Conservation (phyloP, 768 basidiomycete genomes). For the Multifurca ochricompacta region DNA sequence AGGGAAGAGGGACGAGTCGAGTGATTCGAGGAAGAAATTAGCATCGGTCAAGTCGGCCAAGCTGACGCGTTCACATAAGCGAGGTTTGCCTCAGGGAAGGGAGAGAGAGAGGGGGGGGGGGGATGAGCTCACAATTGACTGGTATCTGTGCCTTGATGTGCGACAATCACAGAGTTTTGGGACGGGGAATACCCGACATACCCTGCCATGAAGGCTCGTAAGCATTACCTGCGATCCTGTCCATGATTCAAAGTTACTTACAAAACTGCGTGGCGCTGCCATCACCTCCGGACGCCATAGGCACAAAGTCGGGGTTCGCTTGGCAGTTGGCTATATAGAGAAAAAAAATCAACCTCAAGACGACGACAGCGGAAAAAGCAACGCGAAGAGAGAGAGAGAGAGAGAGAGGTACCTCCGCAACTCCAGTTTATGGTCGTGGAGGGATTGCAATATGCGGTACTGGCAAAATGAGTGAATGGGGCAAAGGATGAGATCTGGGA, state of each 20-base stretch:
- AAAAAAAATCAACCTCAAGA: no score
- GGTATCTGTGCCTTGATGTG: slow-evolving; percentile 34
- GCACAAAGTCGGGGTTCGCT: slow-evolving; percentile 41
- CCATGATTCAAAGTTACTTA: slow-evolving; percentile 21
- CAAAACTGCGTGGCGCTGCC: slow-evolving; percentile 38
- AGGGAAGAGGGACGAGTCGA: slow-evolving; percentile 41
- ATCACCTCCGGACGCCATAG: slow-evolving; percentile 42
- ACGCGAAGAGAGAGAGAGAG: neutral
- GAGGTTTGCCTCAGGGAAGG: neutral
- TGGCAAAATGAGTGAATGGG: slow-evolving; percentile 29
- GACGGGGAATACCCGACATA: slow-evolving; percentile 45
- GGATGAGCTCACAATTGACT: slow-evolving; percentile 24
- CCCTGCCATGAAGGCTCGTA: slow-evolving; percentile 30
- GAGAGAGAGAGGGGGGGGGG: slow-evolving; percentile 29
- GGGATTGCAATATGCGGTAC: slow-evolving; percentile 28
- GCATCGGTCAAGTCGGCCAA: slow-evolving; percentile 36
- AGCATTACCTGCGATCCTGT: neutral
- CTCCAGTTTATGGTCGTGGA: slow-evolving; percentile 25
- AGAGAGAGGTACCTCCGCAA: slow-evolving; percentile 25
- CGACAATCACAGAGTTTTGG: slow-evolving; percentile 30
- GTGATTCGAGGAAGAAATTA: slow-evolving; percentile 29
- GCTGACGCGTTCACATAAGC: slow-evolving; percentile 22
- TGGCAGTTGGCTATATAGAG: slow-evolving; percentile 34
- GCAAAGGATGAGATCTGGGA: slow-evolving; percentile 25
- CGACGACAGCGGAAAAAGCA: no score